Evolutionary conservation across 2,329 filamentous ascomycete genomes (phyloP).

Genomic region (Ceratocystis lukuohia): DNA sequence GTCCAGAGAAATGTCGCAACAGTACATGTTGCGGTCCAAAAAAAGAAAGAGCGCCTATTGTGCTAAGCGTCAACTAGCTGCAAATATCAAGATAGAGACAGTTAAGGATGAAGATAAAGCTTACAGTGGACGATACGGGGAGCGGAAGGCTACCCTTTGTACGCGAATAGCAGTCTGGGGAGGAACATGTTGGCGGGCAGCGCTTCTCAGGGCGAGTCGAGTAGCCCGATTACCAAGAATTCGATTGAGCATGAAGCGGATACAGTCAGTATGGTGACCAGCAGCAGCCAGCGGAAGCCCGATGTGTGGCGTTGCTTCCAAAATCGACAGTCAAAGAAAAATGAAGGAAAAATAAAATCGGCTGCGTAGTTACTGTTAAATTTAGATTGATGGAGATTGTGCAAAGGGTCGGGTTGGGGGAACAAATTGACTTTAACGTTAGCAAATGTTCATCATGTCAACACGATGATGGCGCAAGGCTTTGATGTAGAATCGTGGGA

Average conservation of each 20-base stretch:
- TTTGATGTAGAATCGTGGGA: neutral
- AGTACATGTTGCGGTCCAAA: neutral
- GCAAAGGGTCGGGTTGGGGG: too few relatives aligned
- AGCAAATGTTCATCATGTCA: neutral
- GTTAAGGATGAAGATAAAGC: neutral
- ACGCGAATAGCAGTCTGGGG: slow-evolving; percentile 17
- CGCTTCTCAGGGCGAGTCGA: slow-evolving; percentile 16
- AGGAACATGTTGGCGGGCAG: slow-evolving; percentile 15
- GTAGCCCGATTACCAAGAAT: slow-evolving; percentile 15
- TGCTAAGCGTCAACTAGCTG: neutral
- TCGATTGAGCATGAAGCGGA: slow-evolving; percentile 11
- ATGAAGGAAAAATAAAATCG: too few relatives aligned
- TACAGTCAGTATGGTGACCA: neutral
- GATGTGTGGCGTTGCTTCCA: neutral
- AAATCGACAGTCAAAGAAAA: neutral
- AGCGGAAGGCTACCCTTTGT: slow-evolving; percentile 15
- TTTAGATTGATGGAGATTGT: too few relatives aligned
- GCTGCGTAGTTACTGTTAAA: too few relatives aligned
- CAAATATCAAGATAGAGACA: neutral
- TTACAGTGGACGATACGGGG: slow-evolving; percentile 17
- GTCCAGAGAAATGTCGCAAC: slow-evolving; percentile 14
- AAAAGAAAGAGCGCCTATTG: slow-evolving; percentile 12
- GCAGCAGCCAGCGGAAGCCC: neutral
- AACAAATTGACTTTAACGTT: too few relatives aligned
- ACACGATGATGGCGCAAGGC: neutral